Conservation (phyloP, 495 filamentous ascomycete species). For the Xylaria curta region DNA sequence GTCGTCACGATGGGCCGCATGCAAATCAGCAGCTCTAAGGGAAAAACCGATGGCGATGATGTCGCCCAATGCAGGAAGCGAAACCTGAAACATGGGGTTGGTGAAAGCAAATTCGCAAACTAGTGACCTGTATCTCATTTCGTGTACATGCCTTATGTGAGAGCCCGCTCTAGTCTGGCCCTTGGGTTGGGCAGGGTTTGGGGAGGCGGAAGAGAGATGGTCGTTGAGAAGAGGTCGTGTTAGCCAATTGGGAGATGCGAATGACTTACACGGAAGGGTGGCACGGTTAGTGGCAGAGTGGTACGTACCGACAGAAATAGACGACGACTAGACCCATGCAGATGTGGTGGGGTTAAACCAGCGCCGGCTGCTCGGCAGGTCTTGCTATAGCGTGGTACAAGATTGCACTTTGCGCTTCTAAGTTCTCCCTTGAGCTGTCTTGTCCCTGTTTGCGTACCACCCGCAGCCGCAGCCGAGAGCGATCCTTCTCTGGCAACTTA, state of each 20-base stretch:
- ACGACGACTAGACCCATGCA: background rate
- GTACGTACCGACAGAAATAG: conserved; percentile 40
- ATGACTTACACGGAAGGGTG: background rate
- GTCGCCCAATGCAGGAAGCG: conserved; percentile 37
- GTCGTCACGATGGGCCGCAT: conserved; percentile 36
- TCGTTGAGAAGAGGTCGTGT: conserved; percentile 10
- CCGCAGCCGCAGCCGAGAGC: background rate
- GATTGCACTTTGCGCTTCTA: background rate
- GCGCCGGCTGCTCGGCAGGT: conserved; percentile 16
- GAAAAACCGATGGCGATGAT: conserved; percentile 33
- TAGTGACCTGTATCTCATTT: conserved; percentile 30
- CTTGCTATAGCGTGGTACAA: conserved; percentile 7
- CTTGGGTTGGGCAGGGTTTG: conserved; percentile 19
- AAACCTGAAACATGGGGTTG: conserved; percentile 45
- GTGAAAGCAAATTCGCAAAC: conserved; percentile 8
- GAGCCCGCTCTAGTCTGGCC: conserved; percentile 30
- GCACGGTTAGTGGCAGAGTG: conserved; percentile 23
- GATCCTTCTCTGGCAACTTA: background rate
- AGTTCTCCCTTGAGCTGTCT: background rate
- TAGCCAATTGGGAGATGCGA: background rate
- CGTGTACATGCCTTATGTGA: conserved; percentile 19
- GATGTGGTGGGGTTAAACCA: conserved; percentile 10
- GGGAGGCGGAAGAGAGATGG: conserved; percentile 23
- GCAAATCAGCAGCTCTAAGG: conserved; percentile 35
- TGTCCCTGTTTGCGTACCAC: background rate